A percentile compares a stretch with the other conserved stretches of the same genome.
phyloP scores from a whole-genome alignment of 192 early-diverging fungal species.

The Entomortierella chlamydospora region DNA sequence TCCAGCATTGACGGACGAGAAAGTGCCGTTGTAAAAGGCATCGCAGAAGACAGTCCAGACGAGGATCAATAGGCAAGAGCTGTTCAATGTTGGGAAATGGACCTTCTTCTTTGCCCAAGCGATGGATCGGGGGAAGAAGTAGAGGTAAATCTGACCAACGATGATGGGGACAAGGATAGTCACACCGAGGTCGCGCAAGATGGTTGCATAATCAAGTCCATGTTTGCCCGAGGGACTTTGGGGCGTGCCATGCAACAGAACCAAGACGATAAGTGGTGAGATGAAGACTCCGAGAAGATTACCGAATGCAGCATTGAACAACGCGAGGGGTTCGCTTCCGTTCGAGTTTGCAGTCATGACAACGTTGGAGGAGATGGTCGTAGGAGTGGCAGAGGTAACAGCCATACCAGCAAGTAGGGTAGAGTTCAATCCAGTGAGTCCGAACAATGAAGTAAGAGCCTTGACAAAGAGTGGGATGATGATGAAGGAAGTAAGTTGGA shows the following conservation, averaged over 20 bases:
- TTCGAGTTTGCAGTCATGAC: slow-evolving; percentile 79
- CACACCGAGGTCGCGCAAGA: slow-evolving; percentile 65
- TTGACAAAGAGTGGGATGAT: slow-evolving; percentile 72
- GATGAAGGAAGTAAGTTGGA: slow-evolving; percentile 70
- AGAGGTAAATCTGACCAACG: slow-evolving; percentile 69
- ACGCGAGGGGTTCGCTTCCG: slow-evolving; percentile 73
- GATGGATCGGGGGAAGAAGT: slow-evolving; percentile 58
- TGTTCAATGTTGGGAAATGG: slow-evolving; percentile 68
- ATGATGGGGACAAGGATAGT: slow-evolving; percentile 75
- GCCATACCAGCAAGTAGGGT: slow-evolving; percentile 72
- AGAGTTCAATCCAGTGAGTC: slow-evolving; percentile 61
- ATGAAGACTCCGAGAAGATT: slow-evolving; percentile 68
- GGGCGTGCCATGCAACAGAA: slow-evolving; percentile 20
- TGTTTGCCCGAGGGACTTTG: slow-evolving; percentile 36
- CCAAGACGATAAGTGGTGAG: slow-evolving; percentile 44
- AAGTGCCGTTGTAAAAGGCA: slow-evolving; percentile 69
- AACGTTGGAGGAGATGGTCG: slow-evolving; percentile 82
- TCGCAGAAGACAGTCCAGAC: slow-evolving; percentile 84
- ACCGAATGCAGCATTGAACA: slow-evolving; percentile 78
- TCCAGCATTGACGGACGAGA: slow-evolving; percentile 56
- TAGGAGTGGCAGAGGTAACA: slow-evolving; percentile 73
- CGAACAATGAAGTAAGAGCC: slow-evolving; percentile 65
- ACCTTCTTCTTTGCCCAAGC: slow-evolving; percentile 60
- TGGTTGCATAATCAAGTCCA: slow-evolving; percentile 59
- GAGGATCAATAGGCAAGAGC: slow-evolving; percentile 67